Base-by-base conservation (phyloP, 371 early-diverging fungal genomes). In the Mortierella sp. region DNA sequence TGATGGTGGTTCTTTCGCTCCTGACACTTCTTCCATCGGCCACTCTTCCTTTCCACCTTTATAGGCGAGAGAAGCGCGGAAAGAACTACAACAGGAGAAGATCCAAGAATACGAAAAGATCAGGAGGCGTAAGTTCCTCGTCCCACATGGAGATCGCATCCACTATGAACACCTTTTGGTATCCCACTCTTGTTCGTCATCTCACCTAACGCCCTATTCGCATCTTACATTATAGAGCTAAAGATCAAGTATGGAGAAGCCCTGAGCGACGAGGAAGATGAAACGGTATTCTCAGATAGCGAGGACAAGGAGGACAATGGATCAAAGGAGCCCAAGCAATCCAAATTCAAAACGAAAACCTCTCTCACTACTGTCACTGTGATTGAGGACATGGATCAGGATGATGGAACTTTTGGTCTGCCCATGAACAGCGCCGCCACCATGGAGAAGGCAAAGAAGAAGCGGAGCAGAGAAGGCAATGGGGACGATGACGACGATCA, bases 301-400 rank as follows among this genome's bases (percentile, higher is more conserved):
- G 71, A 74, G 8, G 69, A 58, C 2, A 60, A 76, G 17, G 78
- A 81, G 0, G 64, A 78, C 2, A 66, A 63, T 34, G 54, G 34
- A 4, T 34, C 43, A 6, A 78, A 71, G 40, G 56, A 84, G 8
- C 79, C 79, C 5, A 79, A 79, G 52, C 53, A 86, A 17, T 74
- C 82, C 25, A 86, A 89, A 52, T 88, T 88, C 72, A 83, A 83
- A 48, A 83, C 85, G 8, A 72, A 81, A 27, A 76, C 81, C 5
- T 80, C 88, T 5, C 72, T 90, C 27, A 92, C 92, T 3, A 92
- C 92, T 1, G 91, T 92, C 5, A 91, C 90, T 16, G 90, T 91
- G 10, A 87, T 90, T 51, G 86, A 86, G 58, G 90, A 89, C 59
- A 80, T 92, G 66, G 88, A 89, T 61, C 71, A 82, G 60, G 83